Base-by-base conservation (phyloP, 2,329 filamentous ascomycete genomes). In the Stagonosporopsis vannaccii region DNA sequence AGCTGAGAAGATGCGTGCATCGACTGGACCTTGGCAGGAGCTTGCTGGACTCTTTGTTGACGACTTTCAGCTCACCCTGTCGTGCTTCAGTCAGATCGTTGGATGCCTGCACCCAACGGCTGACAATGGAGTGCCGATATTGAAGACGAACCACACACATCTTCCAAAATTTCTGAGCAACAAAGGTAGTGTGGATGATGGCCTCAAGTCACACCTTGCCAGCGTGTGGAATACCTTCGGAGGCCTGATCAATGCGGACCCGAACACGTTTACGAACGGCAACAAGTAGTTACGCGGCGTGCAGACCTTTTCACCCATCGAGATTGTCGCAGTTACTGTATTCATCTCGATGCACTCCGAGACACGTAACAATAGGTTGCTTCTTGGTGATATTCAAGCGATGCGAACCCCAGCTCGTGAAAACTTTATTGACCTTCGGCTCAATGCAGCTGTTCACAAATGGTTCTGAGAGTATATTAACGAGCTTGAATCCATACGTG, bases 1-100 rank as follows among this genome's bases (percentile, higher is more conserved):
- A 8, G 80, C 79, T 0, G 80, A 82, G 60, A 81, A 80, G 60
- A 76, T 82, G 66, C 74, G 77, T 43, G 80, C 79, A 19, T 74
- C 75, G 44, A 77, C 73, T 0, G 79, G 79, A 0, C 72, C 75
- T 9, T 82, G 80, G 80, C 80, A 81, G 49, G 73, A 70, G 8
- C 75, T 81, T 17, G 76, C 77, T 0, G 75, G 71, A 44, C 63
- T 77, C 23, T 79, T 78, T 49, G 77, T 81, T 40, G 68, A 74
- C 1, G 75, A 80, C 39, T 77, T 77, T 44, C 70, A 74, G 23
- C 50, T 74, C 15, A 65, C 72, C 1, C 58, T 78, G 1, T 56
- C 62, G 0, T 77, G 72, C 37, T 77, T 76, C 55, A 70, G 65
- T 39, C 73, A 76, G 48, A 75, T 78, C 9, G n/a, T 77, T 2